A percentile compares a stretch with the other conserved stretches of the same genome.
These are phyloP conservation scores for Diaporthe citri DNA, from an alignment of 2,329 filamentous ascomycete genomes.

Conservation along the genomic window DNA sequence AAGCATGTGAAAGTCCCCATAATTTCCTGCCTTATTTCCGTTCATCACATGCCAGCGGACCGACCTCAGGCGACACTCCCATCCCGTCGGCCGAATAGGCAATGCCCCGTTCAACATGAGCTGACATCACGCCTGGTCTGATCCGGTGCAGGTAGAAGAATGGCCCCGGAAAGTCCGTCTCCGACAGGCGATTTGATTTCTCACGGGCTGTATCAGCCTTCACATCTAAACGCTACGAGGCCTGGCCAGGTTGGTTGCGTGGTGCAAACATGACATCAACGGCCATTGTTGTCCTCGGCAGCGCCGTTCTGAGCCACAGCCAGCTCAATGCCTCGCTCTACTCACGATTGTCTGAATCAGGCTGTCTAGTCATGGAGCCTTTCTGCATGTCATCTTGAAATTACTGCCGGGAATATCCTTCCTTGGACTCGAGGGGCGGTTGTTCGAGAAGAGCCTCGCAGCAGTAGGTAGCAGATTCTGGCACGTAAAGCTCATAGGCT, in stretches of 20 bases:
- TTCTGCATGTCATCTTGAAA: not conserved
- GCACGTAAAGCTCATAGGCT: too few species aligned
- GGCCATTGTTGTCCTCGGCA: too few species aligned
- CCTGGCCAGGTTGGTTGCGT: not conserved
- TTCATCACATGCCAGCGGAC: constrained; percentile 14
- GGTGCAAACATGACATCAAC: not conserved
- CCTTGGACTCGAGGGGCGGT: too few species aligned
- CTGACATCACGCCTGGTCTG: not conserved
- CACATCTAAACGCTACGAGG: not conserved
- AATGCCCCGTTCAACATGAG: not conserved
- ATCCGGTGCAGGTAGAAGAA: not conserved
- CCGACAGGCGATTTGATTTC: not conserved
- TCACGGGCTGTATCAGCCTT: not conserved
- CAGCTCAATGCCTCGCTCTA: not conserved
- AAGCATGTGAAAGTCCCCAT: constrained; percentile 39
- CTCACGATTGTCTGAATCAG: not conserved
- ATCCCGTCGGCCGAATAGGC: not conserved
- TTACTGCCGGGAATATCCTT: too few species aligned
- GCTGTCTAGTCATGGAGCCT: too few species aligned
- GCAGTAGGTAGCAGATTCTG: too few species aligned
- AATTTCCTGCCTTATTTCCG: constrained; percentile 21
- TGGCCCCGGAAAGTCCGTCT: not conserved
- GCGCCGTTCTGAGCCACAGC: not conserved
- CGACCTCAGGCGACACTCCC: not conserved
- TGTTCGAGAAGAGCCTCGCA: too few species aligned